Percentiles rank a stretch among this genome's conserved stretches.
Conservation (phyloP, 768 basidiomycete species). For the Filobasidium wieringae region DNA sequence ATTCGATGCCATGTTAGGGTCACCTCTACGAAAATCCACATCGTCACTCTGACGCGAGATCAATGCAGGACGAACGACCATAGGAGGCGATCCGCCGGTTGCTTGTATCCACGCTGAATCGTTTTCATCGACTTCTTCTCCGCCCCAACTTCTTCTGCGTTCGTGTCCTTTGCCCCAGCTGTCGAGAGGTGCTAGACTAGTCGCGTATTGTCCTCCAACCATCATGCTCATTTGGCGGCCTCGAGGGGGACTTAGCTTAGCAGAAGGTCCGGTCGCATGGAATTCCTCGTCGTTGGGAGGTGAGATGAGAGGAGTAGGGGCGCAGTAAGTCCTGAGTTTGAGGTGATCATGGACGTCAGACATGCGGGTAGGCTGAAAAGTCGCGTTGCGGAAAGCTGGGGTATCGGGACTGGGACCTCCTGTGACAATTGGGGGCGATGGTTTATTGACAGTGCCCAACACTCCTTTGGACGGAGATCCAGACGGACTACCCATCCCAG, state of each 20-base stretch:
- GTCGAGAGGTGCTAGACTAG: conserved; percentile 14
- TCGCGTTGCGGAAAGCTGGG: conserved; percentile 17
- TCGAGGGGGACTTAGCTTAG: not conserved
- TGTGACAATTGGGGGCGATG: not conserved
- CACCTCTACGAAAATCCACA: not conserved
- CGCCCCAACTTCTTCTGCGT: conserved; percentile 33
- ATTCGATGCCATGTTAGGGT: not conserved
- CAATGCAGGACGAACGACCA: not conserved
- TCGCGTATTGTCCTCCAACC: conserved; percentile 27
- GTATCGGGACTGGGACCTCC: conserved; percentile 14
- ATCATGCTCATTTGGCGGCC: conserved; percentile 19
- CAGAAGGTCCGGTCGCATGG: too few relatives aligned
- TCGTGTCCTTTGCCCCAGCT: conserved; percentile 18
- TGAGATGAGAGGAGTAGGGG: conserved; percentile 33
- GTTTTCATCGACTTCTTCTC: conserved; percentile 17
- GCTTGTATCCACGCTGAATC: not conserved
- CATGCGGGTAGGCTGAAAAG: conserved; percentile 16
- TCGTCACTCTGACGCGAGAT: conserved; percentile 1
- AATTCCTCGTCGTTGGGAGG: conserved; percentile 23
- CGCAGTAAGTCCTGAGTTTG: conserved; percentile 34
- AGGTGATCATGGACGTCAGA: conserved; percentile 33
- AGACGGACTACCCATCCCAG: conserved; percentile 8
- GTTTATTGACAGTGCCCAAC: not conserved
- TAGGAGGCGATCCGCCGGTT: not conserved
- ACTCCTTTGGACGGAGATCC: conserved; percentile 2